phyloP scores from a whole-genome alignment of 805 yeast species.

The Komagataella ulmi region DNA sequence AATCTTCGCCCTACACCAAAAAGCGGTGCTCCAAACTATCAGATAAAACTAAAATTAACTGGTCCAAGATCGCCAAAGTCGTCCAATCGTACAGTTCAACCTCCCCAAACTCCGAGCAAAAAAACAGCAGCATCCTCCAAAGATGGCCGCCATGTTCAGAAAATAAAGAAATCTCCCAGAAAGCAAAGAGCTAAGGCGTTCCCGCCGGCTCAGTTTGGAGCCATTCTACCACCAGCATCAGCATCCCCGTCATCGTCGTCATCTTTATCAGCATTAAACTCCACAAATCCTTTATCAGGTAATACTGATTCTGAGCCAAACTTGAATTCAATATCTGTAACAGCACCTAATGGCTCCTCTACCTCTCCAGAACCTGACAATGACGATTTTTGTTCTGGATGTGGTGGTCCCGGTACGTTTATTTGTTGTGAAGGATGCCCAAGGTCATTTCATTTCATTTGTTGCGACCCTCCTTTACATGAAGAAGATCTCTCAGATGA shows the following conservation, averaged over 20 bases:
- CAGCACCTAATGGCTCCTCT: not conserved
- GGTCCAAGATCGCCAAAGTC: not conserved
- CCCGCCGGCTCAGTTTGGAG: slow-evolving; percentile 3
- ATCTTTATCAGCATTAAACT: not conserved
- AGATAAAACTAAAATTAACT: not conserved
- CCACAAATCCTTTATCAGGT: not conserved
- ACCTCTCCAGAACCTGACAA: slow-evolving; percentile 23
- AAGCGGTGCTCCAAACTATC: slow-evolving; percentile 8
- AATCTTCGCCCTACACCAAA: slow-evolving; percentile 4
- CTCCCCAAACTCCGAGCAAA: not conserved
- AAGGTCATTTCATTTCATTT: slow-evolving; percentile 78
- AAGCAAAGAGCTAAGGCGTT: slow-evolving; percentile 7
- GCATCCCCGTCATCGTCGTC: not conserved
- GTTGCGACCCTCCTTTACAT: slow-evolving; percentile 83
- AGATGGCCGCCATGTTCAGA: slow-evolving; percentile 3
- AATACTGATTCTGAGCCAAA: not conserved
- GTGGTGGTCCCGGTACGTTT: slow-evolving; percentile 82
- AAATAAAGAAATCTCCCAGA: slow-evolving; percentile 10
- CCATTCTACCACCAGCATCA: not conserved
- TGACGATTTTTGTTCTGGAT: slow-evolving; percentile 84
- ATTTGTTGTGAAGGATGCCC: slow-evolving; percentile 94
- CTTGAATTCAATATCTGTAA: not conserved
- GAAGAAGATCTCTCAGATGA: slow-evolving; percentile 70
- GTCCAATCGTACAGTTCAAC: not conserved
- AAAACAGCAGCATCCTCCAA: not conserved